Base-by-base conservation (phyloP, 805 yeast genomes). In the Myxozyma monticola region DNA sequence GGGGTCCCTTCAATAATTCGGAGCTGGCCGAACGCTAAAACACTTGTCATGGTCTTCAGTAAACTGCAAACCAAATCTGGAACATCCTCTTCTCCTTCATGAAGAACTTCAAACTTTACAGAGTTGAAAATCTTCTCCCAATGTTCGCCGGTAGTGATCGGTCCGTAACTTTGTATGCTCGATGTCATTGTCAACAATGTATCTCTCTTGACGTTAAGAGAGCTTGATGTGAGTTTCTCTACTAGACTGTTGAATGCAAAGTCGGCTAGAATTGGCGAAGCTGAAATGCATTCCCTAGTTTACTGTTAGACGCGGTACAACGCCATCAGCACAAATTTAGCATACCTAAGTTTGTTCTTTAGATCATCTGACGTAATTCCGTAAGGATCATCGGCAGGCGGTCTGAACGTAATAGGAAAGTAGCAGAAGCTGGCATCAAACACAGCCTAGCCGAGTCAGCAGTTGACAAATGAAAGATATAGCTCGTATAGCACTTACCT, bases 351-450 rank as follows among this genome's bases (percentile, higher is more conserved):
- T 5, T 78, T 75, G 9, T 61, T 37, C 63, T 87, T 88, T 59
- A 95, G 72, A 46, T 88, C 85, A 1, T 75, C 78, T 1, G 88
- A 79, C 0, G 96, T 80, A 57, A 88, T 85, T 55, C 83, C 80
- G 65, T 89, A 88, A 0, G 93, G 90, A 61, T 91, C 96, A 59
- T 76, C 73, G 2, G 98, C 96, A 1, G 98, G 96, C 17, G 63
- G 62, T 50, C 82, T 83, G 70, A 95, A 93, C 1, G 96, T 85
- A 37, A 93, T 90, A 10, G 99, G 99, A 71, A 91, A 93, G 70
- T 93, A 93, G 68, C 99, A 93, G 65, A 91, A 95, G 35, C 88
- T 74, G 30, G 85, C 80, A 65, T 93, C 99, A 65, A 90, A 95
- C 51, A 93, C 66, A 8, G 86, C 88, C 57, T 50, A 36, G 8